Evolutionary conservation across 148 eudicot genomes (phyloP).

Genomic region (Camellia lanceoleosa): DNA sequence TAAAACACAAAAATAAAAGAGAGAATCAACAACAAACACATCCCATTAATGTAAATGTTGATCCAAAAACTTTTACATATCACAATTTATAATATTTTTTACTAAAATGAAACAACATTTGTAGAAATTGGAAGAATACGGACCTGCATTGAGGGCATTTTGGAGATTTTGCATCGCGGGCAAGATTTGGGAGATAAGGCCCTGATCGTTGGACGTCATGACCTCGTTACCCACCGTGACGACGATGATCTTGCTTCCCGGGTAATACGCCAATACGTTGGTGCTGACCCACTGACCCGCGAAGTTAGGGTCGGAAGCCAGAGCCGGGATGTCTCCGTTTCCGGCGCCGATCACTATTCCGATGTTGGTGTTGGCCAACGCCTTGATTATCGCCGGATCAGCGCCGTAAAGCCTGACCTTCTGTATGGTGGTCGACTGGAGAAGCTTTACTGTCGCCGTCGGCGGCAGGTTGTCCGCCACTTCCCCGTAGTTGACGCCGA

Average conservation of each 20-base stretch:
- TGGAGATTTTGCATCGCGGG: conserved; percentile 94
- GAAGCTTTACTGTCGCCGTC: conserved; percentile 55
- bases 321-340: conserved; percentile 75
- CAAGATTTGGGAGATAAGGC: conserved; percentile 50
- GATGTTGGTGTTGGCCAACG: conserved; percentile 69
- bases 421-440: conserved; percentile 54
- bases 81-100: no score
- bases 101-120: no score
- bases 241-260: conserved; percentile 64
- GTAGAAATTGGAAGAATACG: background rate
- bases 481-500: conserved; percentile 83
- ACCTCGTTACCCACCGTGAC: conserved; percentile 86
- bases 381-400: conserved; percentile 70
- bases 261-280: conserved; percentile 65
- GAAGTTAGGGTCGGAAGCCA: conserved; percentile 68
- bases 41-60: no score
- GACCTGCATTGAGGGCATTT: conserved; percentile 58
- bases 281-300: conserved; percentile 75
- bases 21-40: no score
- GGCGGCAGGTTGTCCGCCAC: conserved; percentile 91
- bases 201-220: conserved; percentile 54
- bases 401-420: conserved; percentile 82
- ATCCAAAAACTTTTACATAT: no score
- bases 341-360: conserved; percentile 72
- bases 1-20: no score